Conservation (phyloP, 495 filamentous ascomycete genomes). For the Geoglossum glabrum region DNA sequence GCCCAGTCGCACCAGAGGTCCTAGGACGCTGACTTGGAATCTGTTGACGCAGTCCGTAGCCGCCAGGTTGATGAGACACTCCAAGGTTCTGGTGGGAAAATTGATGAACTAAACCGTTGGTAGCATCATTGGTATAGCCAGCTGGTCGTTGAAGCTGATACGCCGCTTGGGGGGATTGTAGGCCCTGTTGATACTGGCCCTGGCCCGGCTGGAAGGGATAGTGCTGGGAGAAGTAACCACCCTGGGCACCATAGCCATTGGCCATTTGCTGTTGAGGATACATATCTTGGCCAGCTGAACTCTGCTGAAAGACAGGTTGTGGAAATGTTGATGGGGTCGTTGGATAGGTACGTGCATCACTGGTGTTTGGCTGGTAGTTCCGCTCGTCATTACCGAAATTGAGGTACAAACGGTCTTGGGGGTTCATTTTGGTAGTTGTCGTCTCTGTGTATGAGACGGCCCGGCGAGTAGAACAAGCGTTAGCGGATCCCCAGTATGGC, state of each 20-base stretch:
- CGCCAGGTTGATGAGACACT: conserved; percentile 36
- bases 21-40: conserved; percentile 57
- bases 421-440: conserved; percentile 1
- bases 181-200: conserved; percentile 26
- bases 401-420: conserved; percentile 36
- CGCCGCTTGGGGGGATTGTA: conserved; percentile 30
- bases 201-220: conserved; percentile 31
- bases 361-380: conserved; percentile 32
- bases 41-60: conserved; percentile 44
- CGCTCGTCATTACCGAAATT: conserved; percentile 52
- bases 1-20: conserved; percentile 47
- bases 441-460: not conserved
- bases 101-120: conserved; percentile 76
- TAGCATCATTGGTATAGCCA: conserved; percentile 35
- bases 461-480: not conserved
- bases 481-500: not conserved
- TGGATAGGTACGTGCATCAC: conserved; percentile 70
- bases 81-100: conserved; percentile 94
- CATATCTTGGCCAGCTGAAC: not conserved
- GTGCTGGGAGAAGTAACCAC: conserved; percentile 34
- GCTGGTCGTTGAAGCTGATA: conserved; percentile 25
- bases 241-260: conserved; percentile 29
- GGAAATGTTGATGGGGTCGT: conserved; percentile 94
- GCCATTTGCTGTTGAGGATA: conserved; percentile 22
- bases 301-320: conserved; percentile 44